phyloP scores from a whole-genome alignment of 495 filamentous ascomycete species.

The Annulohypoxylon moriforme region DNA sequence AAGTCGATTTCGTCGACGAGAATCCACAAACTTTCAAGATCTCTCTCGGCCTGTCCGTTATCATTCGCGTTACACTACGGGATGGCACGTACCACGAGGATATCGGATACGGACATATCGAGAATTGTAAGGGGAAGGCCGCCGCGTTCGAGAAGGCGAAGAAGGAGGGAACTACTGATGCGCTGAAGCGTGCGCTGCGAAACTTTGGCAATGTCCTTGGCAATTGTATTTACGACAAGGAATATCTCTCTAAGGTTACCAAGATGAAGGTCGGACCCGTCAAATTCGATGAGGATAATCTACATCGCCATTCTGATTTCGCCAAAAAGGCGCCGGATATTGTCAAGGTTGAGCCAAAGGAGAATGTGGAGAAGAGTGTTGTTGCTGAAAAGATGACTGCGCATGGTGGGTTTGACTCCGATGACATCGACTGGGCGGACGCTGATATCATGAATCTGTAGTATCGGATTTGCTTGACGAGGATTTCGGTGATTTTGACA shows the following conservation, averaged over 20 bases:
- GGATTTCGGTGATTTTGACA: conserved; percentile 68
- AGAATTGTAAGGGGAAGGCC: conserved; percentile 94
- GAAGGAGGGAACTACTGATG: conserved; percentile 97
- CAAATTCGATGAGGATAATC: conserved; percentile 77
- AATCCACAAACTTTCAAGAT: conserved; percentile 71
- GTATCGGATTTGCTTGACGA: conserved; percentile 42
- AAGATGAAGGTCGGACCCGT: conserved; percentile 77
- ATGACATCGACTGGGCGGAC: conserved; percentile 47
- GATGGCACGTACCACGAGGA: conserved; percentile 98
- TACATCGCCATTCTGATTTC: conserved; percentile 83
- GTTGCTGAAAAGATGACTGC: conserved; percentile 31
- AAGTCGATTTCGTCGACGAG: conserved; percentile 86
- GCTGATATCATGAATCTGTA: conserved; percentile 49
- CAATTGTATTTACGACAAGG: conserved; percentile 97
- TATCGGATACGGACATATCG: conserved; percentile 93
- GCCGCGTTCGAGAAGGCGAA: conserved; percentile 97
- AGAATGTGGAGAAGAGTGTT: conserved; percentile 45
- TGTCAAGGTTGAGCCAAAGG: conserved; percentile 51
- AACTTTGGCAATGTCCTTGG: conserved; percentile 97
- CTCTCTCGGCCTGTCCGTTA: conserved; percentile 84
- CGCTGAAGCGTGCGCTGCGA: conserved; percentile 85
- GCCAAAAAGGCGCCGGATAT: conserved; percentile 67
- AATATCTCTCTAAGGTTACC: conserved; percentile 84
- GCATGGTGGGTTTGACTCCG: conserved; percentile 46
- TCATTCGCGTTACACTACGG: conserved; percentile 85